These are phyloP conservation scores for Biscutella laevigata DNA, from an alignment of 441 rosid genomes.

Conservation along the genomic window DNA sequence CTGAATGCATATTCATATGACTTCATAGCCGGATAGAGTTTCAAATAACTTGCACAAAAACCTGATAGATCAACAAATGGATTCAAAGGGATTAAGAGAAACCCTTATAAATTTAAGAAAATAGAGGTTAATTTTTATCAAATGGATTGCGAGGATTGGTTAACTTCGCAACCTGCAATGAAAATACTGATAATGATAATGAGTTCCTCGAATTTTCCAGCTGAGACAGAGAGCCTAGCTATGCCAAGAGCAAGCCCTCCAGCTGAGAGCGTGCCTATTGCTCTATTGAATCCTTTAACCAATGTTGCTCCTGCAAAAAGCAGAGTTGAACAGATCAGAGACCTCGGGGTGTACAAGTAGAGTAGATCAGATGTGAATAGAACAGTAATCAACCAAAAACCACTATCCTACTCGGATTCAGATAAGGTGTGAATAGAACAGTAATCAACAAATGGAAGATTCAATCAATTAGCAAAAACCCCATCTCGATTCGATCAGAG, in stretches of 20 bases:
- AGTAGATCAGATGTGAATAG: background rate
- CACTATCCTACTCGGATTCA: too few relatives aligned
- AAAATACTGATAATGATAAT: slow-evolving; percentile 56
- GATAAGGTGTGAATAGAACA: too few relatives aligned
- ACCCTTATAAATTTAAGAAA: background rate
- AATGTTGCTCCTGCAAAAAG: slow-evolving; percentile 36
- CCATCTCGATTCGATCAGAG: too few relatives aligned
- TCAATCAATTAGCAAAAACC: too few relatives aligned
- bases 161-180: slow-evolving; percentile 48
- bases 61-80: slow-evolving; percentile 28
- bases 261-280: slow-evolving; percentile 73
- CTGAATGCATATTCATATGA: slow-evolving; percentile 72
- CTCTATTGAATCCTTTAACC: slow-evolving; percentile 82
- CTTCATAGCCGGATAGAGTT: slow-evolving; percentile 64
- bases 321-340: slow-evolving; percentile 6
- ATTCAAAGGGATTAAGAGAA: background rate
- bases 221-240: slow-evolving; percentile 48
- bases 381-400: background rate
- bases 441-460: too few relatives aligned
- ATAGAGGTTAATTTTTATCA: background rate
- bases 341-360: background rate
- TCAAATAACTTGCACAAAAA: slow-evolving; percentile 46
- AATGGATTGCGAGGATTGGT: background rate
- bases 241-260: slow-evolving; percentile 77
- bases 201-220: slow-evolving; percentile 50